Evolutionary conservation across 352 stramenopile genomes (phyloP).

Genomic region (Phytophthora meadii): DNA sequence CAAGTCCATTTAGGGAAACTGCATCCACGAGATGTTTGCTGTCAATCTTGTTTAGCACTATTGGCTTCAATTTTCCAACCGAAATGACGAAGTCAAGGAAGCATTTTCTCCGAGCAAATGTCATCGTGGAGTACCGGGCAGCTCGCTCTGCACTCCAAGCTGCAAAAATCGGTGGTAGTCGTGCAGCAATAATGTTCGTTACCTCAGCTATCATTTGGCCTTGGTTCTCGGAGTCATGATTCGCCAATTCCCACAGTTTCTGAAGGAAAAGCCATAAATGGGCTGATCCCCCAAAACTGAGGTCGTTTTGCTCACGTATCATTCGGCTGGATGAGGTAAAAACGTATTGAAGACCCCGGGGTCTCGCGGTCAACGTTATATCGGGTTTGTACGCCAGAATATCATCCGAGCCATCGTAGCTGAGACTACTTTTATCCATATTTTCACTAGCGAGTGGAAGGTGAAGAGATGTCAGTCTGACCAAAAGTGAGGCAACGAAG

Average conservation of each 20-base stretch:
- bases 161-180: slow-evolving; percentile 12
- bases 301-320: slow-evolving; percentile 24
- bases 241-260: slow-evolving; percentile 25
- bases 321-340: slow-evolving; percentile 24
- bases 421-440: not conserved
- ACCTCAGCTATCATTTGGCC: not conserved
- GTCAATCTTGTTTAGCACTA: slow-evolving; percentile 10
- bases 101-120: slow-evolving; percentile 13
- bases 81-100: slow-evolving; percentile 30
- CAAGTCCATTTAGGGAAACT: slow-evolving; percentile 2
- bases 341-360: slow-evolving; percentile 20
- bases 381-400: slow-evolving; percentile 2
- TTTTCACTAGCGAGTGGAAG: not conserved
- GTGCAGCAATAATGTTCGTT: slow-evolving; percentile 3
- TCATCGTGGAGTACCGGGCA: slow-evolving; percentile 3
- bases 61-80: slow-evolving; percentile 6
- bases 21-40: slow-evolving; percentile 11
- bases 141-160: slow-evolving; percentile 1
- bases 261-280: slow-evolving; percentile 40
- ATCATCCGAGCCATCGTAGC: not conserved
- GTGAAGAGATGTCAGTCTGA: slow-evolving; percentile 11
- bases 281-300: slow-evolving; percentile 34
- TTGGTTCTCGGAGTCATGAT: not conserved
- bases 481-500: slow-evolving; percentile 7
- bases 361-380: not conserved